These are phyloP conservation scores for Leccinum boreale DNA, from an alignment of 768 basidiomycete genomes.

Conservation along the genomic window DNA sequence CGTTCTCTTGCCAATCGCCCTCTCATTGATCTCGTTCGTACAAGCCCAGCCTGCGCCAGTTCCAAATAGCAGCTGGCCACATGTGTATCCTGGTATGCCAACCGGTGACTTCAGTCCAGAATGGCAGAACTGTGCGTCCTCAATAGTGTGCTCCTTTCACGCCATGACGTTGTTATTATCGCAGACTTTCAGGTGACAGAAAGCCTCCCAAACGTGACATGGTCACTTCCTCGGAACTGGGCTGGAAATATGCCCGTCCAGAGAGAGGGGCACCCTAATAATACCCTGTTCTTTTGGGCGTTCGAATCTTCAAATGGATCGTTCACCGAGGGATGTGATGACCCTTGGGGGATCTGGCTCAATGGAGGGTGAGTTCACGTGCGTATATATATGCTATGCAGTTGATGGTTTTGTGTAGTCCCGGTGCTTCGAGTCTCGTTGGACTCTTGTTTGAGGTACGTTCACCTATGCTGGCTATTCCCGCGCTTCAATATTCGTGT, in stretches of 20 bases:
- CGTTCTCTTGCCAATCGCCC: neutral
- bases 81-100: slow-evolving; percentile 41
- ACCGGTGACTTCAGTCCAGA: slow-evolving; percentile 45
- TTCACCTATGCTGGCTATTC: neutral
- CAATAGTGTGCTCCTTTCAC: neutral
- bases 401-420: slow-evolving; percentile 33
- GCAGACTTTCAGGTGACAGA: slow-evolving; percentile 59
- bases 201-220: slow-evolving; percentile 56
- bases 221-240: slow-evolving; percentile 39
- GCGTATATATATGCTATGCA: neutral
- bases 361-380: slow-evolving; percentile 56
- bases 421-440: slow-evolving; percentile 63
- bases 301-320: slow-evolving; percentile 51
- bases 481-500: no score
- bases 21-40: neutral
- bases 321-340: no score
- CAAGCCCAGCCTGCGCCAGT: neutral
- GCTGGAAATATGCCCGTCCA: slow-evolving; percentile 34
- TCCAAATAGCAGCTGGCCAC: slow-evolving; percentile 28
- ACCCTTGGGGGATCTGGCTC: slow-evolving; percentile 52
- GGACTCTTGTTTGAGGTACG: slow-evolving; percentile 60
- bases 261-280: slow-evolving; percentile 53
- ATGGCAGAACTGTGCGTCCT: slow-evolving; percentile 57
- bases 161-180: neutral
- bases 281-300: slow-evolving; percentile 34